Evolutionary conservation across 371 early-diverging fungal species (phyloP).

Genomic region (Syncephalastrum contaminatum): DNA sequence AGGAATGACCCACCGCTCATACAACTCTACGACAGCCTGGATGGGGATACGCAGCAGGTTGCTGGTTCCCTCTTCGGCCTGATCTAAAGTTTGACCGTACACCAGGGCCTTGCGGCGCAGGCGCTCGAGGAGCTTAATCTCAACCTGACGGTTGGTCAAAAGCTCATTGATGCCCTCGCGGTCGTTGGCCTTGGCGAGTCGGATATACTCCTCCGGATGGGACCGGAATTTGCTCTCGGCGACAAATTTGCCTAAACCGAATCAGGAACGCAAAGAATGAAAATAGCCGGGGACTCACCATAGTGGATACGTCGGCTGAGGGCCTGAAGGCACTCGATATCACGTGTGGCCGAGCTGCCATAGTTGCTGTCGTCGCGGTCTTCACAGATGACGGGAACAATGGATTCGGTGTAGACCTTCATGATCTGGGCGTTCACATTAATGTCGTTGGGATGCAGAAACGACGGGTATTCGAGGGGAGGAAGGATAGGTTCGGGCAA

Average conservation of each 20-base stretch:
- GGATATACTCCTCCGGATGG: conserved; percentile 81
- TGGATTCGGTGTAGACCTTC: conserved; percentile 72
- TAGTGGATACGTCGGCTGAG: conserved; percentile 93
- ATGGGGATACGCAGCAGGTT: conserved; percentile 60
- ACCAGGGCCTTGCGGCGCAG: conserved; percentile 85
- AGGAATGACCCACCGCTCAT: conserved; percentile 86
- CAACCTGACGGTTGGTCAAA: conserved; percentile 84
- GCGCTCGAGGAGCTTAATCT: conserved; percentile 77
- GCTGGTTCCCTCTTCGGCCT: conserved; percentile 38
- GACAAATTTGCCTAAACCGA: conserved; percentile 80
- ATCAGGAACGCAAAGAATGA: conserved; percentile 4
- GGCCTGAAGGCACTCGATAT: conserved; percentile 90
- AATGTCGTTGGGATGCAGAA: conserved; percentile 73
- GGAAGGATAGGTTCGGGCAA: conserved; percentile 89
- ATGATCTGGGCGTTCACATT: conserved; percentile 84
- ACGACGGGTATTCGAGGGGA: conserved; percentile 70
- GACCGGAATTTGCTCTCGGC: conserved; percentile 92
- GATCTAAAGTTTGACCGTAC: conserved; percentile 86
- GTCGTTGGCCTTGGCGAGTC: conserved; percentile 76
- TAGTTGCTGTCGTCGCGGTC: conserved; percentile 83
- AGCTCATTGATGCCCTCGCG: conserved; percentile 77
- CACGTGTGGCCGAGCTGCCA: conserved; percentile 90
- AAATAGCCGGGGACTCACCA: conserved; percentile 50
- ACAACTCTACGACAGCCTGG: conserved; percentile 83
- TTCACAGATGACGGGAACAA: conserved; percentile 67